A percentile compares a stretch with the other conserved stretches of the same genome.
Evolutionary conservation across 768 basidiomycete species (phyloP).

Genomic region (Pleurotus tuber-regium): DNA sequence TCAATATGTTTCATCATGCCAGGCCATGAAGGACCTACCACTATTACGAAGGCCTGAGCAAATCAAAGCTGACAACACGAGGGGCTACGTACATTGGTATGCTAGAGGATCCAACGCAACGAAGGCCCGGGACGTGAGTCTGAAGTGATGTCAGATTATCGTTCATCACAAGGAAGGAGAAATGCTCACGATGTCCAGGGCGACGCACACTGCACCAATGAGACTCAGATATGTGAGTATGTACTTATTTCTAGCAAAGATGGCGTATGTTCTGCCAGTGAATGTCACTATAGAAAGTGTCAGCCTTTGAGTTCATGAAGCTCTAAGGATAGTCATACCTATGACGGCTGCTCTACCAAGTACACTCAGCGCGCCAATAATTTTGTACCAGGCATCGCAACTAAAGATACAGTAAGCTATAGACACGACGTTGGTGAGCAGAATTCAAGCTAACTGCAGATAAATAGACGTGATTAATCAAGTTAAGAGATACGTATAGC

Average conservation of each 20-base stretch:
- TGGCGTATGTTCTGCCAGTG: slow-evolving; percentile 21
- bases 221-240: slow-evolving; percentile 21
- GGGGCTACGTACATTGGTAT: slow-evolving; percentile 16
- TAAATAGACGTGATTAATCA: neutral
- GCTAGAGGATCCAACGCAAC: slow-evolving; percentile 22
- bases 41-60: neutral
- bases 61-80: neutral
- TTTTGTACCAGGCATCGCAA: slow-evolving; percentile 25
- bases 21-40: neutral
- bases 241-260: slow-evolving; percentile 19
- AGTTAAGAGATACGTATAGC: neutral
- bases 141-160: slow-evolving; percentile 1
- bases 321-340: slow-evolving; percentile 10
- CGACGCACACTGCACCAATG: slow-evolving; percentile 19
- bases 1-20: neutral
- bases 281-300: slow-evolving; percentile 4
- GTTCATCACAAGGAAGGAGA: neutral
- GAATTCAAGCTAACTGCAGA: neutral
- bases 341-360: slow-evolving; percentile 27
- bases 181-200: slow-evolving; percentile 22
- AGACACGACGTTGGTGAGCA: too few relatives aligned
- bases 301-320: neutral
- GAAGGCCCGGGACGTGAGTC: slow-evolving; percentile 21
- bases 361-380: slow-evolving; percentile 27
- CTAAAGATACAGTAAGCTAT: slow-evolving; percentile 10